phyloP scores from a whole-genome alignment of 2,329 filamentous ascomycete genomes.

The Bipolaris victoriae region DNA sequence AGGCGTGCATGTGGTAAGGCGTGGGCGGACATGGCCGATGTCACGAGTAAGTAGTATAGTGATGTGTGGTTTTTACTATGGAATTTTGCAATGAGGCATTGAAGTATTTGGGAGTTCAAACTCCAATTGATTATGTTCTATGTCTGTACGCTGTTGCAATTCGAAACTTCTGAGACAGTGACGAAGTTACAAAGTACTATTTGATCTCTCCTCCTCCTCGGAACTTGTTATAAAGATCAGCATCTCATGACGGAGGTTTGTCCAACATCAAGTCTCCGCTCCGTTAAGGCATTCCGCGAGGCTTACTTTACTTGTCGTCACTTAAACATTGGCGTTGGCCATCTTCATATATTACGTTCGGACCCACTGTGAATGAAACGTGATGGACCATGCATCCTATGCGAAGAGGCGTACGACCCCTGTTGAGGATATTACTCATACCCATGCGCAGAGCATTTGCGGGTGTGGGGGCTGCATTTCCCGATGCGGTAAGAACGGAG shows the following conservation, averaged over 20 bases:
- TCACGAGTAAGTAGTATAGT: too few relatives aligned
- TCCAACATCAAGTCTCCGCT: conserved; percentile 6
- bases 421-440: neutral
- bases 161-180: too few relatives aligned
- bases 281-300: conserved; percentile 14
- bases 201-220: neutral
- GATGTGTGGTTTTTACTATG: too few relatives aligned
- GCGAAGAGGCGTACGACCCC: neutral
- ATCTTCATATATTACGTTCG: neutral
- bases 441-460: neutral
- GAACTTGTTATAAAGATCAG: neutral
- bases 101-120: too few relatives aligned
- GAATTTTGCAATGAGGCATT: too few relatives aligned
- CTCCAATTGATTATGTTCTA: too few relatives aligned
- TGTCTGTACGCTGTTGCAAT: too few relatives aligned
- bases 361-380: neutral
- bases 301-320: conserved; percentile 8
- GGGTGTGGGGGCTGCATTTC: neutral
- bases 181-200: too few relatives aligned
- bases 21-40: too few relatives aligned
- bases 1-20: too few relatives aligned
- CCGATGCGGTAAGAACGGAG: neutral
- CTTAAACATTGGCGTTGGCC: neutral
- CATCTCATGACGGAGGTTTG: neutral
- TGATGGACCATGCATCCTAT: neutral